These are phyloP conservation scores for Haberlea rhodopensis DNA, from an alignment of 257 asterid genomes.

Conservation along the genomic window DNA sequence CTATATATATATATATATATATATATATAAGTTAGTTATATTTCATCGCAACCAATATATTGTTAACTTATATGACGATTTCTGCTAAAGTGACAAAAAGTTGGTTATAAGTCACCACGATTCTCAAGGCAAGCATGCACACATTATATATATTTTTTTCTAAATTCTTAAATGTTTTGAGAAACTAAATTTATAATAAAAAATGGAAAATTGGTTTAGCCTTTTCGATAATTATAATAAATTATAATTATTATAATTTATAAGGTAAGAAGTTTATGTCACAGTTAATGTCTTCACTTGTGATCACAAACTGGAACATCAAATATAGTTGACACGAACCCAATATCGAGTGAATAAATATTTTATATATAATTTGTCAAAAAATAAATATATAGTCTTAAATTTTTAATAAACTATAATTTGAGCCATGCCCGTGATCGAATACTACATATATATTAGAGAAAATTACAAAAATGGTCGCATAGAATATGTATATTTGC, in stretches of 20 bases:
- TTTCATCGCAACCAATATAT: constrained; percentile 24
- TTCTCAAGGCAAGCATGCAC: constrained; percentile 27
- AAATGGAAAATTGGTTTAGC: constrained; percentile 33
- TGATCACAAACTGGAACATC: neutral
- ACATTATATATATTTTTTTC: constrained; percentile 7
- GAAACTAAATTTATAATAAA: constrained; percentile 31
- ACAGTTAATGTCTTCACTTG: constrained; percentile 35
- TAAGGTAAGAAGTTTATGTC: constrained; percentile 48
- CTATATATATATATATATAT: no score
- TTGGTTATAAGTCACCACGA: constrained; percentile 50
- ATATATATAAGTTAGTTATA: constrained; percentile 14
- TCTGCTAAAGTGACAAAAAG: constrained; percentile 40
- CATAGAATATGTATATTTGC: no score
- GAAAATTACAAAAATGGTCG: no score
- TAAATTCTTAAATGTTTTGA: constrained; percentile 30
- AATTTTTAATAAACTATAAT: neutral
- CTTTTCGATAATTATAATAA: constrained; percentile 33
- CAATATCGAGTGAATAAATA: no score
- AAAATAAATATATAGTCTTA: neutral
- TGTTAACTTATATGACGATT: constrained; percentile 33
- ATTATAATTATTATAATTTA: no score
- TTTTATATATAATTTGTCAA: neutral
- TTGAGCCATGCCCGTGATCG: neutral
- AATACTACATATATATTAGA: no score
- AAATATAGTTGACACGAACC: no score